A percentile compares a stretch with the other conserved stretches of the same genome.
Conservation (phyloP, 176 grass and related monocot species). For the Chloris gayana region DNA sequence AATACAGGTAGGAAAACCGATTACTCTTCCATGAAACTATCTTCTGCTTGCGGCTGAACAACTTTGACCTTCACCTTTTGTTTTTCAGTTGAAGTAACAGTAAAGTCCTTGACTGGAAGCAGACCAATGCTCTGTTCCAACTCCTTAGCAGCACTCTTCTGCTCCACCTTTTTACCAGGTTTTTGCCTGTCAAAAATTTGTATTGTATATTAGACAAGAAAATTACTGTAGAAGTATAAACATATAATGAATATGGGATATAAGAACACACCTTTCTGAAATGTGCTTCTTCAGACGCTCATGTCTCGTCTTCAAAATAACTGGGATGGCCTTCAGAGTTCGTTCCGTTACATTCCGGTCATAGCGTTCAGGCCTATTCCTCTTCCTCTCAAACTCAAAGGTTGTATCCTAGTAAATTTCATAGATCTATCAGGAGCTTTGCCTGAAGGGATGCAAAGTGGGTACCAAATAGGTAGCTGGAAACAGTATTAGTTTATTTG, state of each 20-base stretch:
- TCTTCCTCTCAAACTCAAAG: slow-evolving; percentile 96
- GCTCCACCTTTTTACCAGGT: slow-evolving; percentile 42
- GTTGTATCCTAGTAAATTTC: slow-evolving; percentile 65
- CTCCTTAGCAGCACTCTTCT: slow-evolving; percentile 53
- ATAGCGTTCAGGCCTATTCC: slow-evolving; percentile 90
- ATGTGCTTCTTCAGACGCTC: slow-evolving; percentile 64
- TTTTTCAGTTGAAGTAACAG: slow-evolving; percentile 17
- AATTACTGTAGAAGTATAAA: not conserved
- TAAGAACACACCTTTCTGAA: slow-evolving; percentile 45
- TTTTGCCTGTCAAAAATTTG: slow-evolving; percentile 51
- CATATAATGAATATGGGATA: not conserved
- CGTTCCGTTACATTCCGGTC: slow-evolving; percentile 63
- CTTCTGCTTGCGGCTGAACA: slow-evolving; percentile 48
- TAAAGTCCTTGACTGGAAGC: slow-evolving; percentile 38
- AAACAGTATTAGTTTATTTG: too few species aligned
- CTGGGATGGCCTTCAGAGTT: slow-evolving; percentile 73
- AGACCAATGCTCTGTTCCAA: slow-evolving; percentile 62
- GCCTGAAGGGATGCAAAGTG: not conserved
- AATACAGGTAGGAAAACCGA: not conserved
- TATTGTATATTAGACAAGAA: not conserved
- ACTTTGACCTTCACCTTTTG: slow-evolving; percentile 65
- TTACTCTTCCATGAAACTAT: slow-evolving; percentile 72
- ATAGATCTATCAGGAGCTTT: not conserved
- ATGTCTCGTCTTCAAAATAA: slow-evolving; percentile 72
- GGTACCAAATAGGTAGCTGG: too few species aligned